A percentile compares a stretch with the other conserved stretches of the same genome.
Conservation (phyloP, 805 yeast species). For the Candida gorgasii region DNA sequence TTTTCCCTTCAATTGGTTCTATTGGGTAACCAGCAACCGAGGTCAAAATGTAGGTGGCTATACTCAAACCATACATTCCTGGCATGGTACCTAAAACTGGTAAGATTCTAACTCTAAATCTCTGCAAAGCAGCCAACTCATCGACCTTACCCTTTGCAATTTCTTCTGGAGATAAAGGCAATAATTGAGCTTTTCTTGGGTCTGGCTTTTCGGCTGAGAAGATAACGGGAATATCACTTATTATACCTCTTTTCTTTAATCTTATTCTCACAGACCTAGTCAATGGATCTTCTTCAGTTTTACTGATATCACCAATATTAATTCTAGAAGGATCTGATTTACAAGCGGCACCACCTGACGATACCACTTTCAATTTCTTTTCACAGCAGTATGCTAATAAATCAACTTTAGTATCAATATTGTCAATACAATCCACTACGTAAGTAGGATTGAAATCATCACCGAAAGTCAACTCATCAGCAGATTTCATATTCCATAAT, state of each 20-base stretch:
- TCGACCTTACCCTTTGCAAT: slow-evolving; percentile 79
- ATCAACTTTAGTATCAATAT: slow-evolving; percentile 95
- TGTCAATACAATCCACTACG: slow-evolving; percentile 94
- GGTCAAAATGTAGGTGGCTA: slow-evolving; percentile 82
- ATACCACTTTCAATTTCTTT: slow-evolving; percentile 64
- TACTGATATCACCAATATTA: slow-evolving; percentile 83
- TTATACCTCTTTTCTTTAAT: slow-evolving; percentile 76
- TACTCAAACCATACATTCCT: slow-evolving; percentile 88
- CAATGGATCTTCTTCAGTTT: slow-evolving; percentile 91
- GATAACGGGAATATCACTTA: slow-evolving; percentile 77
- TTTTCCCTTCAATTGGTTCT: slow-evolving; percentile 89
- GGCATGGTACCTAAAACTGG: slow-evolving; percentile 98
- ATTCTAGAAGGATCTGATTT: slow-evolving; percentile 94
- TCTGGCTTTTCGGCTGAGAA: slow-evolving; percentile 97
- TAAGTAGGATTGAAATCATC: slow-evolving; percentile 62
- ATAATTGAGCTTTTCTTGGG: slow-evolving; percentile 82
- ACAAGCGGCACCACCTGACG: slow-evolving; percentile 97
- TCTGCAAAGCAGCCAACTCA: slow-evolving; percentile 81
- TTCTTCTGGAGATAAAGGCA: slow-evolving; percentile 85
- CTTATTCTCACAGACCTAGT: slow-evolving; percentile 85
- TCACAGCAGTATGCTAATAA: slow-evolving; percentile 70
- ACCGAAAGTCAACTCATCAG: slow-evolving; percentile 58
- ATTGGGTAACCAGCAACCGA: slow-evolving; percentile 83
- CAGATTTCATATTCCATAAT: slow-evolving; percentile 69
- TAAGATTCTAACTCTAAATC: slow-evolving; percentile 89